These are phyloP conservation scores for Cudoniella acicularis DNA, from an alignment of 495 filamentous ascomycete species.

Conservation along the genomic window DNA sequence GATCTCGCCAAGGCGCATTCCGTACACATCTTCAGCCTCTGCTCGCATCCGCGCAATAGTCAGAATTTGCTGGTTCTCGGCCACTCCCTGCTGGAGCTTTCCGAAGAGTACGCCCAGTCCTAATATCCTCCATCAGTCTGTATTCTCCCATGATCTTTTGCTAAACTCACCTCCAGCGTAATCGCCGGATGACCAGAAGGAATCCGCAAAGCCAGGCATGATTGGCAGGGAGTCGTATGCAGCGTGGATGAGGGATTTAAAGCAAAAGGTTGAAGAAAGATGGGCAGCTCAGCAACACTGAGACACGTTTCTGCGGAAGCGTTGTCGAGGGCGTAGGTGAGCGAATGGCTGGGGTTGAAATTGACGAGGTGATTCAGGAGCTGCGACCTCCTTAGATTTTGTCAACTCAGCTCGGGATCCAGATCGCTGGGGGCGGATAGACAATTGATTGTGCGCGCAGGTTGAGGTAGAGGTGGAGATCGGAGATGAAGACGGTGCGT, in stretches of 20 bases:
- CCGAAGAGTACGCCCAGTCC: constrained; percentile 92
- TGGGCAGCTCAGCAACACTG: not conserved
- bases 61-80: constrained; percentile 92
- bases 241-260: constrained; percentile 3
- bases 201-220: constrained; percentile 88
- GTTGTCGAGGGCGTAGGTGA: not conserved
- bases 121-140: constrained; percentile 27
- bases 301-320: constrained; percentile 5
- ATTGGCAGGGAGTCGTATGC: not conserved
- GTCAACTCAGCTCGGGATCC: not conserved
- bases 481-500: not conserved
- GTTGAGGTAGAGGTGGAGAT: too few relatives aligned
- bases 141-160: constrained; percentile 4
- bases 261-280: too few relatives aligned
- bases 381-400: not conserved
- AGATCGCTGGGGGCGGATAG: not conserved
- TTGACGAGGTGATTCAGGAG: not conserved
- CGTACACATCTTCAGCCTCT: constrained; percentile 91
- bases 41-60: constrained; percentile 91
- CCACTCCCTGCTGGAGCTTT: constrained; percentile 93
- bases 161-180: constrained; percentile 71
- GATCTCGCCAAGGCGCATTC: constrained; percentile 76
- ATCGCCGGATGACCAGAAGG: constrained; percentile 86
- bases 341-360: not conserved
- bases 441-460: not conserved